phyloP scores from a whole-genome alignment of 2,329 filamentous ascomycete species.

The Trichoderma sp. region DNA sequence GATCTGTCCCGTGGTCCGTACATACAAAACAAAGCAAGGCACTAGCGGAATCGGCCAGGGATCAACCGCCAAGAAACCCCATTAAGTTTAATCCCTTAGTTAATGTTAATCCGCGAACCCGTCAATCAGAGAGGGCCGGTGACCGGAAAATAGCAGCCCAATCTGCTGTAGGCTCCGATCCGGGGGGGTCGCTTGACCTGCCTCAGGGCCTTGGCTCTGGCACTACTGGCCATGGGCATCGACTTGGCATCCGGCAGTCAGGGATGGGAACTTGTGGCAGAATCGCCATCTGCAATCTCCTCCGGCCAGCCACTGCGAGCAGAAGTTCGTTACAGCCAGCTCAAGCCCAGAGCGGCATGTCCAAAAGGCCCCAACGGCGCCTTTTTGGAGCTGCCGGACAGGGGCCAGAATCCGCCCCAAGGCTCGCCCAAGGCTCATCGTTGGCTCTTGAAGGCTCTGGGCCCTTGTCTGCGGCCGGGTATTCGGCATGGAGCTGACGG shows the following conservation, averaged over 20 bases:
- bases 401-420: not conserved
- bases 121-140: slow-evolving; percentile 7
- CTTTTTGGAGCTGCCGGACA: not conserved
- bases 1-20: not conserved
- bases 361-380: not conserved
- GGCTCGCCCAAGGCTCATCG: not conserved
- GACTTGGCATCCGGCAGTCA: slow-evolving; percentile 14
- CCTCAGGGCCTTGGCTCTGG: not conserved
- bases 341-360: slow-evolving; percentile 17
- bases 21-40: not conserved
- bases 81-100: slow-evolving; percentile 6
- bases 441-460: not conserved
- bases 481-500: slow-evolving; percentile 13
- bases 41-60: not conserved
- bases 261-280: slow-evolving; percentile 12
- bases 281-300: slow-evolving; percentile 10
- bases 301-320: not conserved
- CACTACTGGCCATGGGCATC: not conserved
- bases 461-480: not conserved
- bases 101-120: slow-evolving; percentile 6
- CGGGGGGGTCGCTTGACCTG: not conserved
- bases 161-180: not conserved
- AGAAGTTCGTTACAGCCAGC: slow-evolving; percentile 16
- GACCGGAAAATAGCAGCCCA: not conserved
- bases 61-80: not conserved